phyloP scores from a whole-genome alignment of 139 green algal species.

The Picochlorum sp. region DNA sequence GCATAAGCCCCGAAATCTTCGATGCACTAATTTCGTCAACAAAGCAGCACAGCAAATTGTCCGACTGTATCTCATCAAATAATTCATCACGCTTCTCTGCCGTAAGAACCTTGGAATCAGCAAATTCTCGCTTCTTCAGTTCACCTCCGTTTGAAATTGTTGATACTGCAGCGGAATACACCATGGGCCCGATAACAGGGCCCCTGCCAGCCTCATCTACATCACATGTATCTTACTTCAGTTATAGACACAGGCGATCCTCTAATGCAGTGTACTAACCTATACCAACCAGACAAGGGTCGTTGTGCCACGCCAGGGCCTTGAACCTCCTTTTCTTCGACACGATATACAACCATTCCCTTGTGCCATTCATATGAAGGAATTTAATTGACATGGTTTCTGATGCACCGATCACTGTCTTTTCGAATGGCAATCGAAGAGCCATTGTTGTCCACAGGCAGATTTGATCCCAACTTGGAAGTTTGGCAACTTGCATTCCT shows the following conservation, averaged over 20 bases:
- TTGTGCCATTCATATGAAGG: background rate
- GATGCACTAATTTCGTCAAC: conserved; percentile 58
- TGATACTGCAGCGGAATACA: conserved; percentile 21
- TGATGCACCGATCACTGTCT: no score
- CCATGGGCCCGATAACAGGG: conserved; percentile 83
- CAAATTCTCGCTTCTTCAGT: conserved; percentile 33
- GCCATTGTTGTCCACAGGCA: no score
- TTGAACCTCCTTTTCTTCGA: background rate
- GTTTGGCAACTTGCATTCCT: no score
- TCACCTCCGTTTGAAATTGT: conserved; percentile 11
- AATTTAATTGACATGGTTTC: no score
- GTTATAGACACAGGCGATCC: background rate
- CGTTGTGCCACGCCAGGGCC: conserved; percentile 27
- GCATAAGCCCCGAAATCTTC: conserved; percentile 54
- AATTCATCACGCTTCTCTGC: conserved; percentile 55
- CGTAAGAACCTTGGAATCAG: conserved; percentile 76
- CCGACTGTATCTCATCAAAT: conserved; percentile 46
- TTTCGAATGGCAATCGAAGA: no score
- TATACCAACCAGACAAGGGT: conserved; percentile 60
- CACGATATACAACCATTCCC: conserved; percentile 1
- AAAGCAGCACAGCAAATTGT: conserved; percentile 45
- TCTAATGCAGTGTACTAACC: conserved; percentile 26
- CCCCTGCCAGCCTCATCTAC: conserved; percentile 82
- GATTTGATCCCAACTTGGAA: no score
- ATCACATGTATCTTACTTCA: background rate